Evolutionary conservation across 2,329 filamentous ascomycete genomes (phyloP).

Genomic region (Dothiorella sarmentorum): DNA sequence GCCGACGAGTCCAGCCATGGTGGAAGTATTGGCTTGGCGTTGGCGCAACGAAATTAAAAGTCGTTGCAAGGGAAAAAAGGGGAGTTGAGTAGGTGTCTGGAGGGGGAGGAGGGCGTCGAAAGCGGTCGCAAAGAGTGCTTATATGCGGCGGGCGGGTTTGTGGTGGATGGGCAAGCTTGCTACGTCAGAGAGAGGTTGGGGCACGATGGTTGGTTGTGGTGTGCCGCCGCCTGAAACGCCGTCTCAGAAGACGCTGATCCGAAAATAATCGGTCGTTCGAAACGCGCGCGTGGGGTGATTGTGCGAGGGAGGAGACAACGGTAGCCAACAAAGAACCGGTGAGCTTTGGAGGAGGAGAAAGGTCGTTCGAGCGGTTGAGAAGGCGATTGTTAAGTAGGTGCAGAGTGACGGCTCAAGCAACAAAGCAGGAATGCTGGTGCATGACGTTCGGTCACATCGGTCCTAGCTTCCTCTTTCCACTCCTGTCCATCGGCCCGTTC

Average conservation of each 20-base stretch:
- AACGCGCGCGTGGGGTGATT: conserved; percentile 2
- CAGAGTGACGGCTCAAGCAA: neutral
- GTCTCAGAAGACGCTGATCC: conserved; percentile 24
- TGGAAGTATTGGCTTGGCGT: conserved; percentile 20
- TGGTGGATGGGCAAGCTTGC: conserved; percentile 18
- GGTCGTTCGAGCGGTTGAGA: no score
- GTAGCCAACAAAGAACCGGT: neutral
- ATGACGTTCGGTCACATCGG: conserved; percentile 1
- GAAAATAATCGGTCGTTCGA: neutral
- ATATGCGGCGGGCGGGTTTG: conserved; percentile 18
- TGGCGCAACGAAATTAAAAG: conserved; percentile 2
- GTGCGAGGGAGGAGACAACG: neutral
- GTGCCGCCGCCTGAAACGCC: conserved; percentile 36
- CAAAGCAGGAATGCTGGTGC: conserved; percentile 8
- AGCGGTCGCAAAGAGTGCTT: conserved; percentile 10
- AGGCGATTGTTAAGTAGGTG: conserved; percentile 4
- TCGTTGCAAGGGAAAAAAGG: neutral
- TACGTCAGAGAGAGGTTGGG: conserved; percentile 5
- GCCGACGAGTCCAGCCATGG: conserved; percentile 45
- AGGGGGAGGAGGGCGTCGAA: neutral
- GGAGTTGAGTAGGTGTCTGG: neutral
- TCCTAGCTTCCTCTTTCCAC: neutral
- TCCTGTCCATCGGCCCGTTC: neutral
- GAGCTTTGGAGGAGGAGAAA: neutral
- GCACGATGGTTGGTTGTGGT: conserved; percentile 31